Evolutionary conservation across 768 basidiomycete genomes (phyloP), one percentile per base, ranked within the genome.

Genomic region (Podaxis pistillaris): DNA sequence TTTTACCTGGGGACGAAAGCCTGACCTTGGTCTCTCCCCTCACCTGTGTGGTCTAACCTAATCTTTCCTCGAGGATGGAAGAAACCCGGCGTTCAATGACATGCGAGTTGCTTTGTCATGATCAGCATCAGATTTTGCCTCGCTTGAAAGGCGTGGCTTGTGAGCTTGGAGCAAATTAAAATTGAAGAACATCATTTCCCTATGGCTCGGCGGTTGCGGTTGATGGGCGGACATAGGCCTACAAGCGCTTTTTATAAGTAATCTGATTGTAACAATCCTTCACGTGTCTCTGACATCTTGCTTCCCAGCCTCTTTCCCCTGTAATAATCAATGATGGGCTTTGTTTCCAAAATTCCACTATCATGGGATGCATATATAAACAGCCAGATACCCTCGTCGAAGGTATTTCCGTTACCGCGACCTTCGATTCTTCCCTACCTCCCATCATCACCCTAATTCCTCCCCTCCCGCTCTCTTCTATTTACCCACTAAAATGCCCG

Each of bases 401-500:
- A 17, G 17, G 36, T 12, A 15, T 38, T 56, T 53, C 11, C 4
- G 37, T 26, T 56, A 38, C 19, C 28, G 22, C 17, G 19, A 24
- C 19, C 30, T 38, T 56, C 56, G 22, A 3, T 40, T 37, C 55
- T 46, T 46, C 36, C 37, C 15, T 56, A 19, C 37, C 15, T 50
- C 41, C n/a, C 28, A 33, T 17, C 47, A 52, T 36, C 19, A 41
- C 2, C 13, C 15, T 8, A 26, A 30, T 33, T 49, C 33, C 22
- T 60, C 19, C 50, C 37, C 52, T 52, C 41, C 54, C 41, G 6
- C 2, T 38, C 46, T 56, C 28, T 24, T 33, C 26, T 41, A 13
- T 36, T 56, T 38, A 38, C 33, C 30, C 53, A 19, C 50, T 19
- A 9, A 54, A 61, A 78, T 76, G 75, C 72, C 73, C 53, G 72